phyloP scores from a whole-genome alignment of 1,284 basidiomycete genomes.

The Naganishia sp. region DNA sequence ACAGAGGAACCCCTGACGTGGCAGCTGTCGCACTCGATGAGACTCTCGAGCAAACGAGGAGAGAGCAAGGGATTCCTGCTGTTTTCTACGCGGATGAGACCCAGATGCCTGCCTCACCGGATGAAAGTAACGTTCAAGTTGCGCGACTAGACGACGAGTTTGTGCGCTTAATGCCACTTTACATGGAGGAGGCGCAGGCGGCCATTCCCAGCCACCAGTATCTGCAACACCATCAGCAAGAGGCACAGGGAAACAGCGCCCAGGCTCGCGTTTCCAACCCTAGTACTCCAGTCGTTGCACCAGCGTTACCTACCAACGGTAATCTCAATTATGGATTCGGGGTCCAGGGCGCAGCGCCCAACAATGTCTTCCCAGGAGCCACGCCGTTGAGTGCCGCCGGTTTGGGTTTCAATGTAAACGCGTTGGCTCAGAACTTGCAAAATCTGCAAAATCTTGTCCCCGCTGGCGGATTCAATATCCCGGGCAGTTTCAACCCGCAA shows the following conservation, averaged over 20 bases:
- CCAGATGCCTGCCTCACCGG: not conserved
- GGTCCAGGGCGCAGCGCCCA: not conserved
- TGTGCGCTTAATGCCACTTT: not conserved
- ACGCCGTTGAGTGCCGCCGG: not conserved
- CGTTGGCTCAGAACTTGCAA: constrained; percentile 3
- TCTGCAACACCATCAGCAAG: constrained; percentile 6
- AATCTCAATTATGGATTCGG: not conserved
- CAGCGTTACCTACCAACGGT: not conserved
- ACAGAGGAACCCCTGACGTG: constrained; percentile 11
- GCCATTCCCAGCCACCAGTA: constrained; percentile 14
- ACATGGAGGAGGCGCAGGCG: constrained; percentile 22
- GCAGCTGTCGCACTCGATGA: not conserved
- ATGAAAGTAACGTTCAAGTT: constrained; percentile 1
- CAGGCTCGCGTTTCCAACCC: not conserved
- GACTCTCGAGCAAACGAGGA: not conserved
- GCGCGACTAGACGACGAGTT: not conserved
- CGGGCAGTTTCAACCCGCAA: not conserved
- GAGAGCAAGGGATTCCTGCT: not conserved
- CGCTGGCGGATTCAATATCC: not conserved
- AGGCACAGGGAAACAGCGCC: not conserved
- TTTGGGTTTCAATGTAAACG: constrained; percentile 7
- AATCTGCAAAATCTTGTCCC: not conserved
- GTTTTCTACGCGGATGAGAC: not conserved
- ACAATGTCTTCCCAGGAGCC: not conserved
- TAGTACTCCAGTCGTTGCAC: not conserved